Evolutionary conservation across 805 yeast species (phyloP).

Genomic region (Saccharomycopsis synnaedendra): DNA sequence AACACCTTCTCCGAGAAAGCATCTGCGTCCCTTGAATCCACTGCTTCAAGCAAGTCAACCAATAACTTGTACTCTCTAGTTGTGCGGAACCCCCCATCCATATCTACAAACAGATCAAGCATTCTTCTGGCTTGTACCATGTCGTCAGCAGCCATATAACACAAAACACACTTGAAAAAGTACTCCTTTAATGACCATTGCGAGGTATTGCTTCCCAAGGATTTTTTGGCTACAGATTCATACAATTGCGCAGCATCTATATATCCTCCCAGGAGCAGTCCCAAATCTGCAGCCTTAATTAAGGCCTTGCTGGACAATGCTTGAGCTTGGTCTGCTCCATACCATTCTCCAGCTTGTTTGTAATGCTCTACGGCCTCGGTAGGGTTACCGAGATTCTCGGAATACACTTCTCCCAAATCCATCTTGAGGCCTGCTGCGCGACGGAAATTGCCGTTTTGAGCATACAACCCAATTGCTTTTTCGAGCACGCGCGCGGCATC

Average conservation of each 20-base stretch:
- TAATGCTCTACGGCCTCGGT: slow-evolving; percentile 64
- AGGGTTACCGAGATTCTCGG: slow-evolving; percentile 56
- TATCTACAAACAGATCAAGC: slow-evolving; percentile 45
- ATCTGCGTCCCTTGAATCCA: slow-evolving; percentile 71
- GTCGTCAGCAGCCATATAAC: slow-evolving; percentile 78
- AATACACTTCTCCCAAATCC: slow-evolving; percentile 84
- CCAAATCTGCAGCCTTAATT: slow-evolving; percentile 80
- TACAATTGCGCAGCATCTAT: slow-evolving; percentile 65
- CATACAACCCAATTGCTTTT: slow-evolving; percentile 73
- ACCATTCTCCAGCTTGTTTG: slow-evolving; percentile 96
- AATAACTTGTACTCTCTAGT: slow-evolving; percentile 70
- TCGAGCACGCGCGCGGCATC: slow-evolving; percentile 70
- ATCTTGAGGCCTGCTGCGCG: slow-evolving; percentile 86
- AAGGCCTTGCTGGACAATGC: slow-evolving; percentile 83
- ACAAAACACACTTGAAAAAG: slow-evolving; percentile 71
- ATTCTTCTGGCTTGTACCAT: slow-evolving; percentile 75
- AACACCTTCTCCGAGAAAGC: slow-evolving; percentile 60
- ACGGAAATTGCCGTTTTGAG: slow-evolving; percentile 87
- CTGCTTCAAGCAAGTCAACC: slow-evolving; percentile 57
- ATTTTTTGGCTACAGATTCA: slow-evolving; percentile 67
- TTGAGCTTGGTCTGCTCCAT: slow-evolving; percentile 83
- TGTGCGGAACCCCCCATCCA: slow-evolving; percentile 64
- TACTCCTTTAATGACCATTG: slow-evolving; percentile 93
- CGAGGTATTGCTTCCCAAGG: slow-evolving; percentile 61
- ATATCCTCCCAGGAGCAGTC: slow-evolving; percentile 67